These are phyloP conservation scores for Fulvia fulva DNA, from an alignment of 2,329 filamentous ascomycete species.

Conservation along the genomic window DNA sequence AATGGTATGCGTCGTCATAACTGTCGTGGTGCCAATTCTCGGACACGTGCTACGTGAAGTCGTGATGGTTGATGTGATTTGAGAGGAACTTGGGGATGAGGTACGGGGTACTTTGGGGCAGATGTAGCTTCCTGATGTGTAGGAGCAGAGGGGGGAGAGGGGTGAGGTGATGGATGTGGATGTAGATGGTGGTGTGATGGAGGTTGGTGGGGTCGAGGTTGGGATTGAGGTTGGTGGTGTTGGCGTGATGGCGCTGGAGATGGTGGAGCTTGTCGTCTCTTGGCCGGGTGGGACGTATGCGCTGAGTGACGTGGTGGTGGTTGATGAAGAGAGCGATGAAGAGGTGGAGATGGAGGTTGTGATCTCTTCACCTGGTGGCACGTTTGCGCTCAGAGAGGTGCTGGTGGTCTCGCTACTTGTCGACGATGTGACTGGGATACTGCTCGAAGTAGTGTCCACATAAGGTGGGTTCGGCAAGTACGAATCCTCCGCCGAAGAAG, in stretches of 20 bases:
- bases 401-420: neutral
- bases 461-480: neutral
- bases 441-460: neutral
- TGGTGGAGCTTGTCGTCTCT: neutral
- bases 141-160: neutral
- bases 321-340: too few species aligned
- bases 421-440: neutral
- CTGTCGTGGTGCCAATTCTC: slow-evolving; percentile 28
- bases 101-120: neutral
- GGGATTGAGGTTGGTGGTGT: slow-evolving; percentile 11
- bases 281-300: neutral
- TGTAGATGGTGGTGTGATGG: slow-evolving; percentile 5
- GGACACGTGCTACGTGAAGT: slow-evolving; percentile 9
- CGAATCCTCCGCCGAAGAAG: neutral
- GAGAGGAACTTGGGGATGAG: neutral
- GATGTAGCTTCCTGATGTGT: neutral
- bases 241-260: neutral
- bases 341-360: neutral
- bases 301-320: too few species aligned
- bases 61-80: neutral
- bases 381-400: too few species aligned
- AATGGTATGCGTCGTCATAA: slow-evolving; percentile 31
- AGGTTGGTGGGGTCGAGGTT: slow-evolving; percentile 8
- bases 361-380: neutral
- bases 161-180: neutral